Base-by-base conservation (phyloP, 768 basidiomycete genomes). In the Mycena maculata region DNA sequence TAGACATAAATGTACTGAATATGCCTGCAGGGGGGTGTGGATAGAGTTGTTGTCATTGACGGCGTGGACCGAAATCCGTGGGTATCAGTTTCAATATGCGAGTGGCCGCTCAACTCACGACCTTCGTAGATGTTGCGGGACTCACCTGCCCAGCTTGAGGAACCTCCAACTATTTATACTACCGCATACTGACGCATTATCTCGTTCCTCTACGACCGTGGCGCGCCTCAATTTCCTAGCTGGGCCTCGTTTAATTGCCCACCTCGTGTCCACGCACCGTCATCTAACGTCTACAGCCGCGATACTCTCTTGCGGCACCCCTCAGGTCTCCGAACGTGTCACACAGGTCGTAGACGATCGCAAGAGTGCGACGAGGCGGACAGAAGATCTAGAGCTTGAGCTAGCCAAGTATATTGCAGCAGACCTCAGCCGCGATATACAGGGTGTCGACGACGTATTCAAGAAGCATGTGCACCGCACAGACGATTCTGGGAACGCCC, bases 41-140 rank as follows among this genome's bases (percentile, higher is more conserved):
- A 86, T 73, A 84, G 95, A n/a, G 88, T 92, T 12, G 88, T 96
- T 33, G 83, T 91, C 28, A 96, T 98, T 57, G 92, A 95, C 56
- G 89, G 89, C 15, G 82, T 95, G 6, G 95, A 96, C 76, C 85
- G 90, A 44, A 93, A 90, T 75, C 91, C 91, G 89, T 93, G 78
- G 72, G 91, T 75, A 10, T 10, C 5, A 20, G 22, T 52, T 41
- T 3, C 20, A 8, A 48, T 75, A n/a, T n/a, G n/a, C n/a, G n/a
- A n/a, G n/a, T n/a, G n/a, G n/a, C n/a, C n/a, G n/a, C 45, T 53
- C 54, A 49, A 20, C 16, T 78, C 71, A 41, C 55, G 23, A 58
- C 12, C 13, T 18, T 71, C n/a, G 39, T 65, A 92, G 91, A 59
- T 94, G 94, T 77, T 92, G 92, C 61, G 92, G 93, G 13, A 94